Base-by-base conservation (phyloP, 768 basidiomycete genomes). In the Lentinula lateritia region DNA sequence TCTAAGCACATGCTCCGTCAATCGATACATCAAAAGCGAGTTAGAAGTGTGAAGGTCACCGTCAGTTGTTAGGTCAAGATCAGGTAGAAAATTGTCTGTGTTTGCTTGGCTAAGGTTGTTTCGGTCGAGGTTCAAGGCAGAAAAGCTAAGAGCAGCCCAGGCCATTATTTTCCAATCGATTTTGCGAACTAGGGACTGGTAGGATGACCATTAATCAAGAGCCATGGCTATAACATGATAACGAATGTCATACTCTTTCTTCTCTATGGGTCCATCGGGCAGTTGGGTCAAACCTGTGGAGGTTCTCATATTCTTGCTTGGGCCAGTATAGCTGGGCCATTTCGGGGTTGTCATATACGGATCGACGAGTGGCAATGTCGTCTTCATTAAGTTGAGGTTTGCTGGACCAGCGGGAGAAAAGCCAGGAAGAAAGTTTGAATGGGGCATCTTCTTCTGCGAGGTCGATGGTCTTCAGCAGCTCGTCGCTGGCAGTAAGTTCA, bases 91-190 rank as follows among this genome's bases (percentile, higher is more conserved):
- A 64, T 78, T 82, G 64, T 83, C 80, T 0, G 82, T 78, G 62
- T 86, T 86, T 4, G 86, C 87, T 67, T 85, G 83, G 35, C 70
- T 73, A 55, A 87, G 64, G 63, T 87, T 87, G 50, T 67, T 72
- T 54, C 84, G 74, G 65, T 85, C 84, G 35, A 84, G 62, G 63
- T 83, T 83, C 57, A 85, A 72, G 0, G 83, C 82, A 2, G 82
- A 81, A 65, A 87, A 88, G 67, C 79, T 80, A 62, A 85, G 73
- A 5, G 79, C 78, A 18, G 83, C 80, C 76, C 80, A 81, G 4
- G 80, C 59, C 80, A 87, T 81, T 43, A 88, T 79, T 62, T 78
- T 85, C 80, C 81, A 85, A 65, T 88, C 85, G 35, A 85, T 76
- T 64, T 83, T 85, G 48, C 84, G 73, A 28, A 84, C 67, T 9